Base-by-base conservation (phyloP, 257 asterid species). In the Mitragyna speciosa region DNA sequence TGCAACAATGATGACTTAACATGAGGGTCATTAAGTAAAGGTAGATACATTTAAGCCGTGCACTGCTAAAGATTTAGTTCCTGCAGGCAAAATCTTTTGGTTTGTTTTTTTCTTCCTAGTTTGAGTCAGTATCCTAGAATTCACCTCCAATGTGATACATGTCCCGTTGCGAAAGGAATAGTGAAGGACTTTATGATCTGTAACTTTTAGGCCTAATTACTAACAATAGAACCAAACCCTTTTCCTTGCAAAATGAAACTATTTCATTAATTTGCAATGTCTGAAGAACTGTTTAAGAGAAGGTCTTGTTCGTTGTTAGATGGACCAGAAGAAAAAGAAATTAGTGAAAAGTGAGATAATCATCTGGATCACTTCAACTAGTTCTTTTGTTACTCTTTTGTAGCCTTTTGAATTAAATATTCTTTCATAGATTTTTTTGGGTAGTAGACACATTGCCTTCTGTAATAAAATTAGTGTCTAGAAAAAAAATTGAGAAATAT, bases 41-140 rank as follows among this genome's bases (percentile, higher is more conserved):
- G 39, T 75, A 26, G 36, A 28, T 63, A n/a, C 7, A 52, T 22
- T 63, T 45, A 59, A 30, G 54, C 49, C 45, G 47, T 72, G 66
- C 45, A 75, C 22, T 72, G 67, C 28, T 61, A 72, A 47, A 72
- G 82, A 79, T 72, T 79, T 61, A 24, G 59, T 39, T 78, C 30
- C 41, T 54, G 8, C 41, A 56, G 39, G 59, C 73, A 30, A 77
- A 67, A 72, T 71, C 48, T 71, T 79, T 79, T 71, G 69, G 63
- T 61, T 61, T 70, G 70, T 39, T 70, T 41, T 78, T 15, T 56
- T 56, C 39, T 36, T 7, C 70, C 51, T 45, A 12, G 65, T 19
- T 58, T 19, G 16, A 16, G 72, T 30, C 65, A 3, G 45, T 79
- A 12, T 47, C 78, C 30, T n/a, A 69, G 45, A 49, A 77, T 56